Conservation (phyloP, 176 grass and related monocot species). For the Typha latifolia region DNA sequence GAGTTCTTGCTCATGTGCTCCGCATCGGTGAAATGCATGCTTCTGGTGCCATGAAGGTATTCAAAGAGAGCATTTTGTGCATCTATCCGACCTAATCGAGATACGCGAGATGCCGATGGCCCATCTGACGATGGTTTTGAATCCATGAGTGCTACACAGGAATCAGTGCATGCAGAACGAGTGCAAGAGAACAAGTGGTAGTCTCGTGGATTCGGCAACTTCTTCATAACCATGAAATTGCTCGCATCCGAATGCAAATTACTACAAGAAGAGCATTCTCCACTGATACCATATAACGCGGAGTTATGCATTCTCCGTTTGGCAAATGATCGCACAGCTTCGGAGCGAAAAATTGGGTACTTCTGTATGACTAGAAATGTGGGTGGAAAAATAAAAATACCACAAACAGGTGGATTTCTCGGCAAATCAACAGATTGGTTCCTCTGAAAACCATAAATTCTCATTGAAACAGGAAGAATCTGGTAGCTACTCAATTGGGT, state of each 20-base stretch:
- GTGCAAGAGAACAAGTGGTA: background rate
- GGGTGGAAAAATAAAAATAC: constrained; percentile 1
- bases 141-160: background rate
- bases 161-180: background rate
- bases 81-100: constrained; percentile 8
- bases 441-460: constrained; percentile 10
- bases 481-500: constrained; percentile 3
- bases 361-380: background rate
- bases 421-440: constrained; percentile 4
- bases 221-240: too few relatives aligned
- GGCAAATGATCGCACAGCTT: background rate
- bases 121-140: constrained; percentile 5
- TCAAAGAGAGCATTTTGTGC: constrained; percentile 38
- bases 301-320: too few relatives aligned
- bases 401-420: background rate
- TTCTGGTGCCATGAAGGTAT: constrained; percentile 34
- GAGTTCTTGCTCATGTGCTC: constrained; percentile 53
- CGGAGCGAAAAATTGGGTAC: background rate
- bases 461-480: constrained; percentile 14
- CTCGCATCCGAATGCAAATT: too few relatives aligned
- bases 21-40: constrained; percentile 26
- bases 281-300: too few relatives aligned
- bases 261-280: too few relatives aligned
- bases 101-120: background rate
- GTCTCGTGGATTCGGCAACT: background rate